phyloP scores from a whole-genome alignment of 805 yeast species.

The Saturnispora sanitii region DNA sequence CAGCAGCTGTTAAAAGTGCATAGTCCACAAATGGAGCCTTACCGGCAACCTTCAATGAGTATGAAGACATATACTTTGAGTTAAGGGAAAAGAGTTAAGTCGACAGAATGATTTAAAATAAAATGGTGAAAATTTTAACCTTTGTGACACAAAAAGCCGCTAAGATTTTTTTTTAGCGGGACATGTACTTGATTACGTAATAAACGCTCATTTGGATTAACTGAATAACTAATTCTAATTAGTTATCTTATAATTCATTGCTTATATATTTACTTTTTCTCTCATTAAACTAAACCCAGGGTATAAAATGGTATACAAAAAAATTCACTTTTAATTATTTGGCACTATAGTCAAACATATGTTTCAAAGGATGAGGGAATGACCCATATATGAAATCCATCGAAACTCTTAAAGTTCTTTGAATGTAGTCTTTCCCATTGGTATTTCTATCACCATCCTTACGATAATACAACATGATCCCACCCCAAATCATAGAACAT shows the following conservation, averaged over 20 bases:
- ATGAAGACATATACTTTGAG: constrained; percentile 20
- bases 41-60: constrained; percentile 60
- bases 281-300: too few relatives aligned
- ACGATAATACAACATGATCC: constrained; percentile 62
- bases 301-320: too few relatives aligned
- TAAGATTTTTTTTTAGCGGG: too few relatives aligned
- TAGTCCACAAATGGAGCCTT: constrained; percentile 82
- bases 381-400: constrained; percentile 68
- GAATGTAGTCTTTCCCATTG: constrained; percentile 33
- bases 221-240: too few relatives aligned
- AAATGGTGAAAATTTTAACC: neutral
- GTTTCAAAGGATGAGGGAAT: constrained; percentile 29
- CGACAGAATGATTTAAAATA: neutral
- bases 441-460: constrained; percentile 37
- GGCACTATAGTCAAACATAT: constrained; percentile 22
- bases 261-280: too few relatives aligned
- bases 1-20: constrained; percentile 67
- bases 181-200: too few relatives aligned
- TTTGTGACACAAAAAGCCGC: too few relatives aligned
- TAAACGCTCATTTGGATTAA: too few relatives aligned
- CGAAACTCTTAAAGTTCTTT: constrained; percentile 52
- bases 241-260: too few relatives aligned
- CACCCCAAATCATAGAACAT: constrained; percentile 62
- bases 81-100: neutral
- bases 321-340: neutral